Base-by-base conservation (phyloP, 352 stramenopile genomes). In the Nothophytophthora sp. region DNA sequence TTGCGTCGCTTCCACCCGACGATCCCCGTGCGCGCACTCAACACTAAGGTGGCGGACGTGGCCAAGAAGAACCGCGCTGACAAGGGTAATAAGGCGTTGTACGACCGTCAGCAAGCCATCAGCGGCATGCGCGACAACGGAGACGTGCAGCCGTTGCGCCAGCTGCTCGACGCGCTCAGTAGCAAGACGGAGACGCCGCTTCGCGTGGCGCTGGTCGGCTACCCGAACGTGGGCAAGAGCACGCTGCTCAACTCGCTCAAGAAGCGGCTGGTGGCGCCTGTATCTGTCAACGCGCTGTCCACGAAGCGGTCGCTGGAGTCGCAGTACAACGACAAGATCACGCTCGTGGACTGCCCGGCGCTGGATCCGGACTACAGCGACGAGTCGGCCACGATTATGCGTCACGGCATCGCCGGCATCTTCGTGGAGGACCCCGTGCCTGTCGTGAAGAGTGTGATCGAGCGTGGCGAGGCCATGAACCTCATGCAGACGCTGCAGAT, bases 401-500 rank as follows among this genome's bases (percentile, higher is more conserved):
- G 95, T 30, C 98, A 99, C 68, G 96, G 95, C 41, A 86, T 99
- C 25, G 91, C 98, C 50, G 75, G 84, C 1, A 86, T 98, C 44
- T 97, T 93, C 42, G 86, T 99, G 23, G 79, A 97, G 33, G 96
- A 99, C 76, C 92, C 96, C 3, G 90, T 98, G 11, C 85, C 92
- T 3, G 89, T 96, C 0, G 82, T 99, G 20, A 77, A 90, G 47
- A 85, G 86, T 11, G 63, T 99, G 12, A 70, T 99, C 15, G 63
- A 92, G 54, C 81, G 93, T 44, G 96, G 86, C 45, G 83, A 97
- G 25, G 85, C 78, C 28, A 70, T 96, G 66, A 97, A 97, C 70
- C 68, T 99, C 15, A 98, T 99, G 86, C 93, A 98, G 75, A 93
- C 89, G 11, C 98, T 99, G 61, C 87, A 88, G 46, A 90, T 99